Evolutionary conservation across 2,329 filamentous ascomycete genomes (phyloP).

Genomic region (Alternaria ventricosa): DNA sequence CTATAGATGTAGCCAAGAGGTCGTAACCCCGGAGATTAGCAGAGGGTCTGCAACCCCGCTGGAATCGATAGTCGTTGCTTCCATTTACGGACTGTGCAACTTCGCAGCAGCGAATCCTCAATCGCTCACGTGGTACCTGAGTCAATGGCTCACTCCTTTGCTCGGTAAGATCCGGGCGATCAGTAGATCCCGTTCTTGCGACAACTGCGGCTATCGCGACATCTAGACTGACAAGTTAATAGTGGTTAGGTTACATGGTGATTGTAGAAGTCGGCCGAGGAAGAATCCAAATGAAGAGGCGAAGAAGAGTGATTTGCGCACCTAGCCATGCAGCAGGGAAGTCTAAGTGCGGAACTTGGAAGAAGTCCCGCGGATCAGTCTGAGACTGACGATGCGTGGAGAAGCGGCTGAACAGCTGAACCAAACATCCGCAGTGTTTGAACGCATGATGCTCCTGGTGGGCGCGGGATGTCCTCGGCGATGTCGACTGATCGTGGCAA

Average conservation of each 20-base stretch:
- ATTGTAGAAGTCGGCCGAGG: not conserved
- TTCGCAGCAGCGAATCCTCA: not conserved
- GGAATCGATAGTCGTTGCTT: conserved; percentile 21
- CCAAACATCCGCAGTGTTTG: not conserved
- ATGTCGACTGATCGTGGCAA: conserved; percentile 1
- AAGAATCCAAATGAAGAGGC: not conserved
- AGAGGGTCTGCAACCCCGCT: conserved; percentile 5
- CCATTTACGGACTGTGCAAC: conserved; percentile 14
- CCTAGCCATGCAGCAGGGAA: not conserved
- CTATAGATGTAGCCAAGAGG: conserved; percentile 12
- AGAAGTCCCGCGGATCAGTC: not conserved
- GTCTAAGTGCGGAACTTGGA: not conserved
- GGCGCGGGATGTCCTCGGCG: not conserved
- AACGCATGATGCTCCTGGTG: not conserved
- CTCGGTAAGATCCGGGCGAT: conserved; percentile 2
- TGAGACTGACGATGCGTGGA: conserved; percentile 1
- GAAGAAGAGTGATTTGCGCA: not conserved
- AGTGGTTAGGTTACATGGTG: not conserved
- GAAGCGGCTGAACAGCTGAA: conserved; percentile 2
- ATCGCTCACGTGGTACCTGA: not conserved
- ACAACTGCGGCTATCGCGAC: not conserved
- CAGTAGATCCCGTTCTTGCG: conserved; percentile 7
- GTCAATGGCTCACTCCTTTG: not conserved
- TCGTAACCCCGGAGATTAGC: conserved; percentile 14
- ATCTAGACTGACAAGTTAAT: not conserved